Conservation (phyloP, 768 basidiomycete genomes). For the Thelephora aurantiotincta region DNA sequence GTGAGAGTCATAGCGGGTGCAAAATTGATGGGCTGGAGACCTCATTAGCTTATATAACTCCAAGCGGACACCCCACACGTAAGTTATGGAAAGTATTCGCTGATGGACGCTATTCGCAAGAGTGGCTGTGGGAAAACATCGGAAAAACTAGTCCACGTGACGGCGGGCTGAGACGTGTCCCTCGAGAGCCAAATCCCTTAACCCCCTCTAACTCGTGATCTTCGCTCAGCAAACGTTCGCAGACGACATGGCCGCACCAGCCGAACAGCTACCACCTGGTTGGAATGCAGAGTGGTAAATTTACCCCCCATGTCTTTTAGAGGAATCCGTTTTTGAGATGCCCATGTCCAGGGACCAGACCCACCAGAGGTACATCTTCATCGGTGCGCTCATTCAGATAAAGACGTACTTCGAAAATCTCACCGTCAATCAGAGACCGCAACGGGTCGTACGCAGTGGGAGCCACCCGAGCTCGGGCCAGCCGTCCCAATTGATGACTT, state of each 20-base stretch:
- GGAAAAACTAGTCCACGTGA: no score
- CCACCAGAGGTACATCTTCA: slow-evolving; percentile 76
- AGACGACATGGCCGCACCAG: slow-evolving; percentile 27
- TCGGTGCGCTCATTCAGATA: slow-evolving; percentile 41
- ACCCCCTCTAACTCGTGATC: neutral
- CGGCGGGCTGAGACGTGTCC: no score
- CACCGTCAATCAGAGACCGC: slow-evolving; percentile 47
- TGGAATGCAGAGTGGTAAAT: slow-evolving; percentile 88
- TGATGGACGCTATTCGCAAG: no score
- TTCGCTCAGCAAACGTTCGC: neutral
- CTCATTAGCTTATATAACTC: no score
- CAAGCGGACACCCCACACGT: no score
- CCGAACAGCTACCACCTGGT: slow-evolving; percentile 75
- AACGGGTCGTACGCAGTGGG: slow-evolving; percentile 83
- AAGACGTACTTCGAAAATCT: neutral
- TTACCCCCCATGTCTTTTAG: neutral
- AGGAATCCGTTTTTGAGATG: slow-evolving; percentile 4
- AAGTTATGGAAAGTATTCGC: no score
- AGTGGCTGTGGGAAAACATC: no score
- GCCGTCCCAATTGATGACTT: slow-evolving; percentile 25
- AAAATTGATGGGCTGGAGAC: no score
- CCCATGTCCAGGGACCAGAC: slow-evolving; percentile 49
- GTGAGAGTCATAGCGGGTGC: no score
- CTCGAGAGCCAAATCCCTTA: neutral
- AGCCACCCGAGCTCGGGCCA: slow-evolving; percentile 38